Evolutionary conservation across 208 protist genomes (phyloP).

Genomic region (Acanthamoeba triangularis): DNA sequence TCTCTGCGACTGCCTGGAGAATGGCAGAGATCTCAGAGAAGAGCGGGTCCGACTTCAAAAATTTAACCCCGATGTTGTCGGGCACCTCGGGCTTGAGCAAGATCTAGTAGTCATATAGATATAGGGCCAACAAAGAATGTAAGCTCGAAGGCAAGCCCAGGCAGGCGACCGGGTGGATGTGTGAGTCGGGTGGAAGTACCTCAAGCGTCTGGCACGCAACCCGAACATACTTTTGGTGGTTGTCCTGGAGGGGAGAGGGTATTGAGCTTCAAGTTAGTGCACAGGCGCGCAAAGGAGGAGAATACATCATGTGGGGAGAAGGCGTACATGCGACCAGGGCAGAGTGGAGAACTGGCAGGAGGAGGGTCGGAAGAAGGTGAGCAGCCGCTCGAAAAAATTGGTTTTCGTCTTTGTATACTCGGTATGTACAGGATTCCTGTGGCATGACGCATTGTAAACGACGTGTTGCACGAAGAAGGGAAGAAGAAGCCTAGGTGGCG

Average conservation of each 20-base stretch:
- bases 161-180: too few species aligned
- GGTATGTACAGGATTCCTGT: slow-evolving; percentile 77
- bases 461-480: too few species aligned
- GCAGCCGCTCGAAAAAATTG: slow-evolving; percentile 84
- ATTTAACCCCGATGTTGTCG: slow-evolving; percentile 1
- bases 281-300: neutral
- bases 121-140: too few species aligned
- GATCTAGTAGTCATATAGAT: too few species aligned
- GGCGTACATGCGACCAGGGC: slow-evolving; percentile 82
- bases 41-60: slow-evolving; percentile 61
- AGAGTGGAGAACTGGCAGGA: slow-evolving; percentile 80
- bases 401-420: slow-evolving; percentile 78
- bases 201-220: slow-evolving; percentile 75
- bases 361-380: slow-evolving; percentile 80
- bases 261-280: neutral
- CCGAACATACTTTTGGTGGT: slow-evolving; percentile 78
- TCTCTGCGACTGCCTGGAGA: slow-evolving; percentile 58
- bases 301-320: neutral
- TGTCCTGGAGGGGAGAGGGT: slow-evolving; percentile 11
- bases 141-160: neutral
- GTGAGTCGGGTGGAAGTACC: neutral
- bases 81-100: slow-evolving; percentile 60
- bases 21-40: slow-evolving; percentile 67
- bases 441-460: too few species aligned
- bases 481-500: neutral